phyloP scores from a whole-genome alignment of 768 basidiomycete genomes.

The Macrolepiota dolichaula region DNA sequence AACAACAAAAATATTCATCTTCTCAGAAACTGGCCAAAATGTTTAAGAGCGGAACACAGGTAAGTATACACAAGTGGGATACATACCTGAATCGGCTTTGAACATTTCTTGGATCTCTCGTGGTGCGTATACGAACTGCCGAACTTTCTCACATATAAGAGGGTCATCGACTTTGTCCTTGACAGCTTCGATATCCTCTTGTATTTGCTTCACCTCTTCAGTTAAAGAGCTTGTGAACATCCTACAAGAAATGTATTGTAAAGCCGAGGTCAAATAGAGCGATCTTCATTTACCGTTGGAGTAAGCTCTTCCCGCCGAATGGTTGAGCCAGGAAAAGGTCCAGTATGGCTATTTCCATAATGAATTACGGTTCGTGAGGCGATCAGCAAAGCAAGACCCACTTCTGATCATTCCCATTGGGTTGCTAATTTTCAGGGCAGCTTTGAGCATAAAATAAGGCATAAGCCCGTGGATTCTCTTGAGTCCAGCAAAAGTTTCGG shows the following conservation, averaged over 20 bases:
- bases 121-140: conserved; percentile 82
- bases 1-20: conserved; percentile 71
- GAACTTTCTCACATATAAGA: conserved; percentile 83
- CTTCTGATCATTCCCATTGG: conserved; percentile 96
- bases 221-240: conserved; percentile 94
- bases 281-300: conserved; percentile 64
- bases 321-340: conserved; percentile 97
- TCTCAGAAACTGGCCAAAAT: conserved; percentile 51
- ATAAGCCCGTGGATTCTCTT: conserved; percentile 95
- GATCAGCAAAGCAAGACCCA: conserved; percentile 23
- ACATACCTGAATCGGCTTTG: conserved; percentile 74
- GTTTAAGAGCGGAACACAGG: conserved; percentile 2
- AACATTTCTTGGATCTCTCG: conserved; percentile 84
- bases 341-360: conserved; percentile 49
- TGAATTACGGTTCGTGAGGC: neutral
- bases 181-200: conserved; percentile 86
- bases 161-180: conserved; percentile 88
- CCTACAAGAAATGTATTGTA: conserved; percentile 32
- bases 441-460: conserved; percentile 97
- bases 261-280: neutral
- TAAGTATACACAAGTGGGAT: neutral
- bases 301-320: conserved; percentile 88
- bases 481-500: conserved; percentile 80
- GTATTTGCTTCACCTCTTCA: conserved; percentile 83
- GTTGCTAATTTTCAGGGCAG: conserved; percentile 89